Base-by-base conservation (phyloP, 495 filamentous ascomycete genomes). In the Tuber aestivum region DNA sequence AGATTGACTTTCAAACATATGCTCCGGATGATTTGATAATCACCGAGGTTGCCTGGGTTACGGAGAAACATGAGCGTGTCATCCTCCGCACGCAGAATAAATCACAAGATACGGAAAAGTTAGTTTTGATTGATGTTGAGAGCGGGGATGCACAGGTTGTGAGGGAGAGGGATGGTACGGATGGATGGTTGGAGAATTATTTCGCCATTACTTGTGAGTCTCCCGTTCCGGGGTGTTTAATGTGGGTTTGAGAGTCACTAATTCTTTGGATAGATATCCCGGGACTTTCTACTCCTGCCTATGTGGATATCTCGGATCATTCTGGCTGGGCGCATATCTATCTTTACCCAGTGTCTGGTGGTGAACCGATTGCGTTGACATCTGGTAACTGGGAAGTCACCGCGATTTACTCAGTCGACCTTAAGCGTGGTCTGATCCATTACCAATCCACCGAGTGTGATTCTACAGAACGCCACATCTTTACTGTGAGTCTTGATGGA, bases 131-230 rank as follows among this genome's bases (percentile, higher is more conserved):
- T 35, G 86, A 88, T 75, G 83, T 85, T 20, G 74, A 72, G 3
- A 70, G 75, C 4, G 77, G 70, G 8, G 73, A 79, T 14, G 83
- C 84, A 1, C 79, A 75, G 23, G 77, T 87, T n/a, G 84, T 86
- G 21, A 86, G 88, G 21, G 84, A 88, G 81, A 83, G 88, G 35
- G 84, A 89, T 74, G 88, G 85, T 8, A 84, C 84, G 0, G 87
- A 89, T 70, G 88, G 88, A 2, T 90, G 88, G 88, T 80, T 90
- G 21, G 88, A 90, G 61, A 86, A 88, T 75, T 85, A 86, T 70
- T 74, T 84, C 3, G 85, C 87, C 1, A 88, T 89, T 70, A 75
- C 77, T 37, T 90, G 72, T 72, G 8, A 42, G 35, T 20, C 10
- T 12, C n/a, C 32, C 16, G 16, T 27, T 40, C 38, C 3, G 38